Base-by-base conservation (phyloP, 768 basidiomycete species). In the Melanogaster broomeanus region DNA sequence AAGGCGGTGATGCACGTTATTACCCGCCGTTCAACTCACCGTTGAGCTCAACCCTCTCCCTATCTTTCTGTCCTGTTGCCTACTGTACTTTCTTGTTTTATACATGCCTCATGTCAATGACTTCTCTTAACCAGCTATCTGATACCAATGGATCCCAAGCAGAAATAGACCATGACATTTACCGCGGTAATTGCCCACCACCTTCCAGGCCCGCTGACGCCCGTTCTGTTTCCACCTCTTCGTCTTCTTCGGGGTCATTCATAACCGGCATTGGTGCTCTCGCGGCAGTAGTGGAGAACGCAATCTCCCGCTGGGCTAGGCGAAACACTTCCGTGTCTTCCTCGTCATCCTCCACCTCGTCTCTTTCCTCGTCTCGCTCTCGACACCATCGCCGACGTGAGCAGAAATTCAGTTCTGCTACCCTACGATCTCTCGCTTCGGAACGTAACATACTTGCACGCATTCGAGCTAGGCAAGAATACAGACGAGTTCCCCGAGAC, bases 301-400 rank as follows among this genome's bases (percentile, higher is more conserved):
- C 87, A 7, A 87, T 89, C 52, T 71, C 83, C 33, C 79, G 83
- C 52, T 90, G 88, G 88, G 86, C 87, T 19, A 74, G 82, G 54
- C 74, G 76, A 37, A 76, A 74, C 61, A 70, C 72, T 1, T 72
- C 75, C 1, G 63, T 71, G 2, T 73, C 80, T 0, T 77, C 77
- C n/a, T 74, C 78, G 2, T 73, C 74, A 2, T 75, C 78, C 0
- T 76, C 78, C 4, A 69, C 74, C 3, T 60, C 60, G 59, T 74
- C 66, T 61, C 68, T 42, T 44, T 33, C 76, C 74, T 25, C 68
- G 65, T 73, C 78, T 13, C 73, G 74, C 52, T 72, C 72, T 31
- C 71, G 73, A 53, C 55, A 69, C 24, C 60, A 67, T 59, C 80
- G 77, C 38, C 65, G 76, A 30, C 73, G 77, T 25, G 74, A 73